Evolutionary conservation across 2,329 filamentous ascomycete genomes (phyloP).

Genomic region (Botrytis deweyae): DNA sequence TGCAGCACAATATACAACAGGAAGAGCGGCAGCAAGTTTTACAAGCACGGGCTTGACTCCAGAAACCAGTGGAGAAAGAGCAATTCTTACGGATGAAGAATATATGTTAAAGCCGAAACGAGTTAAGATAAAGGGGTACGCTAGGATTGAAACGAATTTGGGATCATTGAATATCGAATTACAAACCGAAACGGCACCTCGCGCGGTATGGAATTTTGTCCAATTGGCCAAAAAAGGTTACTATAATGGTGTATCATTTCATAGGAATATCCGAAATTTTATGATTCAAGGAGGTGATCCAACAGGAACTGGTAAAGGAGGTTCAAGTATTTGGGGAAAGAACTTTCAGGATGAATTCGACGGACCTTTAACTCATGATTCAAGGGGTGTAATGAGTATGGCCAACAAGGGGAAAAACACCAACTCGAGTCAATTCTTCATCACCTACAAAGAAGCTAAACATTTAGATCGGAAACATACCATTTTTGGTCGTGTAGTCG

Average conservation of each 20-base stretch:
- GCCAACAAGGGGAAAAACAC: constrained; percentile 99
- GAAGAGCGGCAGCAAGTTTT: constrained; percentile 87
- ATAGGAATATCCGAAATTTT: constrained; percentile 91
- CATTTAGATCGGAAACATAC: constrained; percentile 96
- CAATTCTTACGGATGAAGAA: constrained; percentile 87
- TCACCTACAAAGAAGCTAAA: constrained; percentile 79
- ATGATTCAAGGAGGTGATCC: constrained; percentile 99
- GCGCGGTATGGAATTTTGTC: constrained; percentile 96
- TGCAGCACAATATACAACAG: constrained; percentile 86
- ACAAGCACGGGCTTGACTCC: constrained; percentile 93
- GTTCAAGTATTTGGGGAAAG: constrained; percentile 87
- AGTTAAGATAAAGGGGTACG: constrained; percentile 88
- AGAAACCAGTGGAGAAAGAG: constrained; percentile 83
- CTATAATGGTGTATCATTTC: constrained; percentile 81
- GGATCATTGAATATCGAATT: constrained; percentile 87
- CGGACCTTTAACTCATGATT: constrained; percentile 79
- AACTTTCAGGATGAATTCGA: constrained; percentile 94
- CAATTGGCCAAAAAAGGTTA: constrained; percentile 85
- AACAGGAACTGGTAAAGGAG: constrained; percentile 87
- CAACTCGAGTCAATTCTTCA: constrained; percentile 93
- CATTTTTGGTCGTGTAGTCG: constrained; percentile 86
- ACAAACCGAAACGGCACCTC: constrained; percentile 85
- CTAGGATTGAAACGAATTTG: constrained; percentile 79
- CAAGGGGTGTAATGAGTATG: constrained; percentile 82
- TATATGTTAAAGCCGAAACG: constrained; percentile 92